Percentiles rank a stretch among this genome's conserved stretches.
These are phyloP conservation scores for Chaetomium globosum DNA, from an alignment of 2,329 filamentous ascomycete genomes.

Conservation along the genomic window DNA sequence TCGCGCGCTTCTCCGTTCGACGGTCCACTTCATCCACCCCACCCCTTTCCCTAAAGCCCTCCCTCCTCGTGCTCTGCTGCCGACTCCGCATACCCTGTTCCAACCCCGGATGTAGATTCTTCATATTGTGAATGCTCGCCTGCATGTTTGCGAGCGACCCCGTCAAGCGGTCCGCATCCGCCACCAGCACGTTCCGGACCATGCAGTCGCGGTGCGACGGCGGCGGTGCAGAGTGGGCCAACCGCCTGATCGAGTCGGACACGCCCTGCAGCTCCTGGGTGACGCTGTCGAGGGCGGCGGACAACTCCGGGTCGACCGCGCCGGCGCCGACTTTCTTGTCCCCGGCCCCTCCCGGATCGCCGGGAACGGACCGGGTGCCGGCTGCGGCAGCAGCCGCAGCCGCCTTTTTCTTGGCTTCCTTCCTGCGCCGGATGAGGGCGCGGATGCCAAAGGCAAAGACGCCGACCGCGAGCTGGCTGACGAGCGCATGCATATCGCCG, in stretches of 20 bases:
- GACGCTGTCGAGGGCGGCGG: constrained; percentile 33
- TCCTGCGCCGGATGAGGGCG: constrained; percentile 28
- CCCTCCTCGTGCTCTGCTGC: not conserved
- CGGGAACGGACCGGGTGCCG: not conserved
- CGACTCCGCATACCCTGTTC: not conserved
- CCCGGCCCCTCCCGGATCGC: not conserved
- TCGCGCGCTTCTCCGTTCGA: not conserved
- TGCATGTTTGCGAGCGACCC: constrained; percentile 28
- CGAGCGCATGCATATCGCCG: constrained; percentile 30
- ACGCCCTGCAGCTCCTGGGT: constrained; percentile 30
- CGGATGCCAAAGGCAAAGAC: constrained; percentile 32
- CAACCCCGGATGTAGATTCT: constrained; percentile 33
- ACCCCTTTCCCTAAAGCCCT: constrained; percentile 4
- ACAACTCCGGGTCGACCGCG: constrained; percentile 28
- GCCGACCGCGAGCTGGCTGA: constrained; percentile 36
- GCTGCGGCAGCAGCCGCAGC: constrained; percentile 9
- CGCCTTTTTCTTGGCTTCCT: constrained; percentile 25
- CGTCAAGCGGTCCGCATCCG: constrained; percentile 30
- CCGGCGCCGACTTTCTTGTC: not conserved
- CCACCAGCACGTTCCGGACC: constrained; percentile 30
- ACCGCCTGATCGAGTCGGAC: constrained; percentile 26
- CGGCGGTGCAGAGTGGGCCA: constrained; percentile 21
- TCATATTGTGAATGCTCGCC: constrained; percentile 34
- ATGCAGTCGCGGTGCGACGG: constrained; percentile 30
- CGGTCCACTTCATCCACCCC: not conserved